Evolutionary conservation across 2,329 filamentous ascomycete species (phyloP).

Genomic region (Lachnellula cervina): DNA sequence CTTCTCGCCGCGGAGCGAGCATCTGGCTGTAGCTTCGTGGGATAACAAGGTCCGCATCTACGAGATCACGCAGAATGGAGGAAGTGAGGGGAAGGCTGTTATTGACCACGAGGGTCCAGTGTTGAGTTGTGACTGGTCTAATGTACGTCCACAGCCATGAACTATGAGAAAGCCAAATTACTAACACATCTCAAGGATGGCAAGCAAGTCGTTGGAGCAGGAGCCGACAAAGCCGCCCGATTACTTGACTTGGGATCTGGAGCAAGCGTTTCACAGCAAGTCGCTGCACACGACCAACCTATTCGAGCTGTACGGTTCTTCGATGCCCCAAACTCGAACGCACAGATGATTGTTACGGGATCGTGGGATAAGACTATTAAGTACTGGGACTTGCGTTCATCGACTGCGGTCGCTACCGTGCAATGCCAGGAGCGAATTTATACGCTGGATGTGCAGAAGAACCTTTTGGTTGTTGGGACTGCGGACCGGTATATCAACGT

Average conservation of each 20-base stretch:
- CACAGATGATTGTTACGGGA: constrained; percentile 83
- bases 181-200: constrained; percentile 61
- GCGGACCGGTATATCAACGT: constrained; percentile 97
- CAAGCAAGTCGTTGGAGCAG: constrained; percentile 78
- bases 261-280: constrained; percentile 57
- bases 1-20: constrained; percentile 74
- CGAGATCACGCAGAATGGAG: constrained; percentile 73
- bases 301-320: constrained; percentile 77
- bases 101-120: constrained; percentile 86
- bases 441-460: constrained; percentile 84
- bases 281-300: constrained; percentile 80
- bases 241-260: constrained; percentile 74
- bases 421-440: constrained; percentile 76
- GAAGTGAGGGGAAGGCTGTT: constrained; percentile 77
- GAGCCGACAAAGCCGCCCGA: constrained; percentile 86
- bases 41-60: constrained; percentile 98
- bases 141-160: constrained; percentile 50
- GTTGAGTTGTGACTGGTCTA: constrained; percentile 80
- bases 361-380: constrained; percentile 89
- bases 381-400: constrained; percentile 76
- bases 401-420: constrained; percentile 60
- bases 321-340: constrained; percentile 55
- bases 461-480: constrained; percentile 85
- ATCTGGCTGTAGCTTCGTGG: constrained; percentile 89
- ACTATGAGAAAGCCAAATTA: constrained; percentile 5